Percentiles rank a stretch among this genome's conserved stretches.
Conservation (phyloP, 352 stramenopile species). For the Pythium brachiatum region DNA sequence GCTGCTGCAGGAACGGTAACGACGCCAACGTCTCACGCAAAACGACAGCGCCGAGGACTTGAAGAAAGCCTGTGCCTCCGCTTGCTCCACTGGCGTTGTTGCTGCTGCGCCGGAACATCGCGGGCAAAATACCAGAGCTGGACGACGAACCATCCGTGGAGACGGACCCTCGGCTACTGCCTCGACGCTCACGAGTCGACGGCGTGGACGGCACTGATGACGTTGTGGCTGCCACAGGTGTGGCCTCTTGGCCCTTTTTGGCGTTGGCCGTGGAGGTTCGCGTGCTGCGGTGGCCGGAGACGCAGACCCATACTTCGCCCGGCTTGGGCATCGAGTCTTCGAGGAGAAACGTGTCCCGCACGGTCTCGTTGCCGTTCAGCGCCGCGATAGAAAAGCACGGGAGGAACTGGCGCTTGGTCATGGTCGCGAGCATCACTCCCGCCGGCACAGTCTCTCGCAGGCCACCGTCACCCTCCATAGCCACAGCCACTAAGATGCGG, state of each 20-base stretch:
- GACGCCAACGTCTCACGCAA: conserved; percentile 32
- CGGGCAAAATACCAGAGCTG: background rate
- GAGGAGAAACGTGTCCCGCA: conserved; percentile 54
- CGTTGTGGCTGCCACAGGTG: conserved; percentile 18
- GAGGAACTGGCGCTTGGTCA: conserved; percentile 41
- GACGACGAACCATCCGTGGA: background rate
- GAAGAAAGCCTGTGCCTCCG: conserved; percentile 4
- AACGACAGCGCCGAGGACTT: conserved; percentile 24
- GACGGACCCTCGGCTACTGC: background rate
- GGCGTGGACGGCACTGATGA: background rate
- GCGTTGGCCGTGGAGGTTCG: conserved; percentile 31
- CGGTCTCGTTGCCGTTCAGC: conserved; percentile 35
- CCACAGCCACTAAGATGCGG: background rate
- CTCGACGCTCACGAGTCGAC: background rate
- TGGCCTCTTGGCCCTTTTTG: conserved; percentile 20
- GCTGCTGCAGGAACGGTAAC: conserved; percentile 39
- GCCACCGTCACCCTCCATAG: background rate
- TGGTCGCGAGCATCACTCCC: conserved; percentile 19
- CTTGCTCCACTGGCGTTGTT: conserved; percentile 31
- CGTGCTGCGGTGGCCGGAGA: conserved; percentile 47
- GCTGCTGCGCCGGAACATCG: conserved; percentile 22
- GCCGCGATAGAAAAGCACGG: conserved; percentile 53
- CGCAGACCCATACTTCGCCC: conserved; percentile 72
- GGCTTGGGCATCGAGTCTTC: conserved; percentile 79
- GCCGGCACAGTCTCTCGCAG: conserved; percentile 15